Conservation (phyloP, 306 rosid genomes). For the Alnus glutinosa region DNA sequence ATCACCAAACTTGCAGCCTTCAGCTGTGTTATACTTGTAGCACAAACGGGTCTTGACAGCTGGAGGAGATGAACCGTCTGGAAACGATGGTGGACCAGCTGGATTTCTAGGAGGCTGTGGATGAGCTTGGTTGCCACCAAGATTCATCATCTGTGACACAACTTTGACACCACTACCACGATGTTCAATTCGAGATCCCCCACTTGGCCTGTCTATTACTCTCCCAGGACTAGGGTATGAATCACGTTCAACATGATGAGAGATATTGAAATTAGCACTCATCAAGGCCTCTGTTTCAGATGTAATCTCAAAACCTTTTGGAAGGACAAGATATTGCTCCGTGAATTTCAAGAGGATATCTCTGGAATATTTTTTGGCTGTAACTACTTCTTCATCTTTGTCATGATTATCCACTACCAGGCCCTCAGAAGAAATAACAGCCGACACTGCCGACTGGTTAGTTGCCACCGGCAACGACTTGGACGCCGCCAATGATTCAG, state of each 20-base stretch:
- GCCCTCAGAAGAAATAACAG: no score
- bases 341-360: conserved; percentile 83
- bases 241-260: conserved; percentile 56
- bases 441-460: no score
- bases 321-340: conserved; percentile 61
- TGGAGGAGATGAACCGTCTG: conserved; percentile 75
- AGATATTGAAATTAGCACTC: conserved; percentile 32
- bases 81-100: conserved; percentile 58
- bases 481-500: no score
- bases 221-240: conserved; percentile 63
- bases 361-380: conserved; percentile 68
- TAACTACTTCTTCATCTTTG: conserved; percentile 47
- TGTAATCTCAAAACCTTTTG: conserved; percentile 56
- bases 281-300: conserved; percentile 49
- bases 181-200: no score
- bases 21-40: conserved; percentile 71
- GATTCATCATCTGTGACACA: conserved; percentile 65
- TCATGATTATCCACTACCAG: conserved; percentile 1
- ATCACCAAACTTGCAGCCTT: conserved; percentile 90
- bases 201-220: no score
- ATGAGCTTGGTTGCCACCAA: conserved; percentile 47
- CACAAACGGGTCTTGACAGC: conserved; percentile 77
- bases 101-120: conserved; percentile 56
- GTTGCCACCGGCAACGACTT: no score
- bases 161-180: conserved; percentile 57